Conservation (phyloP, 2,329 filamentous ascomycete species). For the Xylariaceae sp. region DNA sequence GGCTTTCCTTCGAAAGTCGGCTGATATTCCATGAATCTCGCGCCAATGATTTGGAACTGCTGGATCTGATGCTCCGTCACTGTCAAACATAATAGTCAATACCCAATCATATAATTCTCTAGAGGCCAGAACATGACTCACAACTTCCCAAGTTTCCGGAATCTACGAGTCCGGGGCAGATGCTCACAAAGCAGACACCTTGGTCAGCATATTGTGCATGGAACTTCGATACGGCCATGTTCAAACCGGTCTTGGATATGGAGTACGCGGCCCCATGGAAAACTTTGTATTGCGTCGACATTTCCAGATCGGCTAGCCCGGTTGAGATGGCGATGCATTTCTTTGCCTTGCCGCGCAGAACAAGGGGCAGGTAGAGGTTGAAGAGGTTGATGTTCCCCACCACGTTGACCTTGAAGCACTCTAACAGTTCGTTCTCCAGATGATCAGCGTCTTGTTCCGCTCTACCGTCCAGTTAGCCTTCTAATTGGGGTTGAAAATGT, state of each 20-base stretch:
- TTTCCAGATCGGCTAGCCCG: constrained; percentile 42
- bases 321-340: constrained; percentile 53
- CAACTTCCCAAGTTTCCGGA: constrained; percentile 26
- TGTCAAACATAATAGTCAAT: constrained; percentile 16
- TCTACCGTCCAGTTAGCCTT: constrained; percentile 10
- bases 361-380: constrained; percentile 50
- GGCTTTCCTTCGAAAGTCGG: constrained; percentile 23
- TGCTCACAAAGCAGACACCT: constrained; percentile 42
- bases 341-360: constrained; percentile 49
- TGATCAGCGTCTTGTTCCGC: constrained; percentile 29
- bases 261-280: constrained; percentile 53
- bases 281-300: constrained; percentile 30
- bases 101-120: constrained; percentile 6
- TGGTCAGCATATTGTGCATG: constrained; percentile 41
- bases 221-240: constrained; percentile 36
- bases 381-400: constrained; percentile 51
- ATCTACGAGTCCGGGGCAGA: constrained; percentile 45
- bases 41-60: constrained; percentile 6
- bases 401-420: constrained; percentile 46
- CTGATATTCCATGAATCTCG: constrained; percentile 22
- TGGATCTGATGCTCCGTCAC: constrained; percentile 7
- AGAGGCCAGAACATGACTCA: background rate
- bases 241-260: constrained; percentile 32
- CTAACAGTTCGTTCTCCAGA: constrained; percentile 35
- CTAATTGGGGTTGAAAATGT: background rate